Evolutionary conservation across 176 grass and related monocot species (phyloP).

Genomic region (Paspalum notatum): DNA sequence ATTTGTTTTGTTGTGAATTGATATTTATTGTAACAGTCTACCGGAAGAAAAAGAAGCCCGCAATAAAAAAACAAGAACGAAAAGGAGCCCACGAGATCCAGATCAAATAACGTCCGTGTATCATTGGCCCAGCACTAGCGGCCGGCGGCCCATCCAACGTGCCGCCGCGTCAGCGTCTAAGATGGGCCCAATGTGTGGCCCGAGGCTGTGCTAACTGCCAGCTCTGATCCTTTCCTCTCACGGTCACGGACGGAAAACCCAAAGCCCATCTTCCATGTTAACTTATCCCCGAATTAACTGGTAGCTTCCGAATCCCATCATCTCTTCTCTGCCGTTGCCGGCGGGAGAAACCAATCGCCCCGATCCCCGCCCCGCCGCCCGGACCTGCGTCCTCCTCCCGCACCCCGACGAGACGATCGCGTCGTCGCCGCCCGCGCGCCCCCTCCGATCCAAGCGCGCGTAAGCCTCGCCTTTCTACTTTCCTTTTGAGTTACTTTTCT

Average conservation of each 20-base stretch:
- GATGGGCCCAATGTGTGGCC: background rate
- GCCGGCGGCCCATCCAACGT: background rate
- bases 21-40: too few relatives aligned
- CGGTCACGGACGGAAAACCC: background rate
- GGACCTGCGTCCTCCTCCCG: background rate
- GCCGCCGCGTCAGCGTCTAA: background rate
- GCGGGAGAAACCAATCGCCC: background rate
- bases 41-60: too few relatives aligned
- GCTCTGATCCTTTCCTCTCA: background rate
- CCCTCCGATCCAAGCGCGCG: slow-evolving; percentile 1
- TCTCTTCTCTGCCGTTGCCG: slow-evolving; percentile 16
- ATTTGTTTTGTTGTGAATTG: too few relatives aligned
- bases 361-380: background rate
- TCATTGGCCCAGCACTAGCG: background rate
- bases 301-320: background rate
- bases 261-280: background rate
- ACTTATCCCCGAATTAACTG: slow-evolving; percentile 33
- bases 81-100: background rate
- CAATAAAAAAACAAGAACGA: too few relatives aligned
- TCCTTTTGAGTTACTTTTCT: background rate
- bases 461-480: background rate
- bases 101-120: background rate
- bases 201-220: background rate
- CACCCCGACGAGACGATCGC: background rate
- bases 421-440: background rate